Percentiles rank a stretch among this genome's conserved stretches.
Evolutionary conservation across 208 protist genomes (phyloP).

Genomic region (Acanthamoeba healyi): DNA sequence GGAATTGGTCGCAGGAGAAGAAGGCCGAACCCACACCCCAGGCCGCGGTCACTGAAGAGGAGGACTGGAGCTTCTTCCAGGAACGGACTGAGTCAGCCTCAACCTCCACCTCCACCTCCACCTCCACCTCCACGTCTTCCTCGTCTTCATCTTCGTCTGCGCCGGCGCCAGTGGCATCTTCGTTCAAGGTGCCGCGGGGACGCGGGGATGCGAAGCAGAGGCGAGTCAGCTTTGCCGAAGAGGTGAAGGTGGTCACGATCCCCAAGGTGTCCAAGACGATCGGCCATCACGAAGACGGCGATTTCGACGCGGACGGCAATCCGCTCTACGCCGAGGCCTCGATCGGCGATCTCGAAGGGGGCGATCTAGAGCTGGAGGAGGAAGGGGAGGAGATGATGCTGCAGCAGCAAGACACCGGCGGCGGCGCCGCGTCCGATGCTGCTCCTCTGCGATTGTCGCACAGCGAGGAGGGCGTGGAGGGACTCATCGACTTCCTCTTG

Average conservation of each 20-base stretch:
- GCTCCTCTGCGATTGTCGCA: not conserved
- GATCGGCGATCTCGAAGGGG: not conserved
- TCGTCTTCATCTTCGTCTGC: not conserved
- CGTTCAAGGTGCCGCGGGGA: not conserved
- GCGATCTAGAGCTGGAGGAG: not conserved
- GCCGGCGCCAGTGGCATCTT: not conserved
- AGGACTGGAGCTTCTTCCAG: conserved; percentile 35
- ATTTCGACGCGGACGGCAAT: not conserved
- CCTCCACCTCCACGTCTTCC: not conserved
- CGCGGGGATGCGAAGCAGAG: not conserved
- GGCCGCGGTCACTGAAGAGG: not conserved
- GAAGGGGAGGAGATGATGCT: not conserved
- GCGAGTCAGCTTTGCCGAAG: not conserved
- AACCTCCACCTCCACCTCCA: not conserved
- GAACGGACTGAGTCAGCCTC: not conserved
- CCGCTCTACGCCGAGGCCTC: not conserved
- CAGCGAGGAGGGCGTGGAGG: not conserved
- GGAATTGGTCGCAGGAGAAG: conserved; percentile 27
- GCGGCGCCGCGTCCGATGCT: not conserved
- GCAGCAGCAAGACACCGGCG: no score
- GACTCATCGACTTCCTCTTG: not conserved
- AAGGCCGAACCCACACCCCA: not conserved
- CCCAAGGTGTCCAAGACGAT: not conserved
- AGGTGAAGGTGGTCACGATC: conserved; percentile 6
- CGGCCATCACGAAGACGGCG: not conserved